These are phyloP conservation scores for Aspergillus ruber DNA, from an alignment of 2,329 filamentous ascomycete species.

Conservation along the genomic window DNA sequence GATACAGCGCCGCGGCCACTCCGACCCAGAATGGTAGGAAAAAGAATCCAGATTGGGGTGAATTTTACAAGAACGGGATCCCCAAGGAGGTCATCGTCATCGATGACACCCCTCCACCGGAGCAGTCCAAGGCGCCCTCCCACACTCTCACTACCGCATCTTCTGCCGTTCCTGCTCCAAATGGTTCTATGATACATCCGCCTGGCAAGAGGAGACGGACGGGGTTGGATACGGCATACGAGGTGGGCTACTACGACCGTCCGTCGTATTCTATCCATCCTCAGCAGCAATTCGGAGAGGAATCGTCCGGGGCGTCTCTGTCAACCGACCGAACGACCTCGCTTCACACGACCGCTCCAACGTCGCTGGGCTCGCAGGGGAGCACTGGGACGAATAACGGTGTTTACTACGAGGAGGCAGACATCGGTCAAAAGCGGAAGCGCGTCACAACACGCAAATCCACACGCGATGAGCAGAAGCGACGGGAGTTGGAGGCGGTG, in stretches of 20 bases:
- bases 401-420: slow-evolving; percentile 60
- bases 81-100: slow-evolving; percentile 84
- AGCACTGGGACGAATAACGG: slow-evolving; percentile 47
- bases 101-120: slow-evolving; percentile 55
- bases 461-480: slow-evolving; percentile 72
- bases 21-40: slow-evolving; percentile 40
- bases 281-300: slow-evolving; percentile 61
- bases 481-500: slow-evolving; percentile 64
- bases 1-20: slow-evolving; percentile 27
- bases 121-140: slow-evolving; percentile 19
- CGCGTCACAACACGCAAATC: slow-evolving; percentile 69
- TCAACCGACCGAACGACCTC: slow-evolving; percentile 82
- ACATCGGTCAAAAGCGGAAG: slow-evolving; percentile 82
- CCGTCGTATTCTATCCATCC: slow-evolving; percentile 63
- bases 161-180: slow-evolving; percentile 22
- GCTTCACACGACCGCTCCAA: slow-evolving; percentile 79
- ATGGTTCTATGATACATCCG: slow-evolving; percentile 33
- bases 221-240: slow-evolving; percentile 54
- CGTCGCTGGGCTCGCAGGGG: slow-evolving; percentile 67
- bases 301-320: slow-evolving; percentile 62
- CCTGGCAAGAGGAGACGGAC: slow-evolving; percentile 68
- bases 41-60: slow-evolving; percentile 67
- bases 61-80: slow-evolving; percentile 75
- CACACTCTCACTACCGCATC: slow-evolving; percentile 16
- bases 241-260: slow-evolving; percentile 65